Percentiles rank a stretch among this genome's conserved stretches.
Evolutionary conservation across 352 stramenopile genomes (phyloP).

Genomic region (Sclerospora graminicola): DNA sequence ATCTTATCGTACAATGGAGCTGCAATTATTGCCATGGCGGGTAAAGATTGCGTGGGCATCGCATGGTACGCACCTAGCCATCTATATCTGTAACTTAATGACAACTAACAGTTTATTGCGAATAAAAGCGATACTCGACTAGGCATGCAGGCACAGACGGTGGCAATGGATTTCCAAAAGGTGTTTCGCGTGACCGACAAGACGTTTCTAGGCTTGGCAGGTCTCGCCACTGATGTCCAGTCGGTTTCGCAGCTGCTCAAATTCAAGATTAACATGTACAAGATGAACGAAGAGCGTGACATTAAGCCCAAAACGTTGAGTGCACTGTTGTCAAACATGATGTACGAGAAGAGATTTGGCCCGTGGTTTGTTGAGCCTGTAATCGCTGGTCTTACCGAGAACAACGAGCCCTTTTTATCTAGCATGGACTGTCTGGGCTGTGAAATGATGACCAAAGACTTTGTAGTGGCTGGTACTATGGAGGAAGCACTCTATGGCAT

Average conservation of each 20-base stretch:
- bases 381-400: conserved; percentile 91
- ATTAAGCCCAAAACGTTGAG: conserved; percentile 98
- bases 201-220: conserved; percentile 93
- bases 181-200: conserved; percentile 97
- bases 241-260: conserved; percentile 93
- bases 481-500: conserved; percentile 97
- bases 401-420: conserved; percentile 95
- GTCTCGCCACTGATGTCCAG: conserved; percentile 97
- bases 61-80: conserved; percentile 54
- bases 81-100: neutral
- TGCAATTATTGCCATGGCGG: conserved; percentile 98
- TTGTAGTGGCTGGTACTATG: conserved; percentile 97
- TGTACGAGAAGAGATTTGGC: conserved; percentile 99
- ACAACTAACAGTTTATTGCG: conserved; percentile 1
- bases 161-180: conserved; percentile 97
- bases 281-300: conserved; percentile 96
- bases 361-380: conserved; percentile 98
- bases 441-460: conserved; percentile 93
- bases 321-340: conserved; percentile 91
- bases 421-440: conserved; percentile 98
- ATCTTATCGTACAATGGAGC: conserved; percentile 97
- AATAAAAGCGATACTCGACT: conserved; percentile 89
- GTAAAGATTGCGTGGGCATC: conserved; percentile 99
- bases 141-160: conserved; percentile 94
- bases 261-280: conserved; percentile 96